phyloP scores from a whole-genome alignment of 108 stramenopile species.

The Licmophora abbreviata region DNA sequence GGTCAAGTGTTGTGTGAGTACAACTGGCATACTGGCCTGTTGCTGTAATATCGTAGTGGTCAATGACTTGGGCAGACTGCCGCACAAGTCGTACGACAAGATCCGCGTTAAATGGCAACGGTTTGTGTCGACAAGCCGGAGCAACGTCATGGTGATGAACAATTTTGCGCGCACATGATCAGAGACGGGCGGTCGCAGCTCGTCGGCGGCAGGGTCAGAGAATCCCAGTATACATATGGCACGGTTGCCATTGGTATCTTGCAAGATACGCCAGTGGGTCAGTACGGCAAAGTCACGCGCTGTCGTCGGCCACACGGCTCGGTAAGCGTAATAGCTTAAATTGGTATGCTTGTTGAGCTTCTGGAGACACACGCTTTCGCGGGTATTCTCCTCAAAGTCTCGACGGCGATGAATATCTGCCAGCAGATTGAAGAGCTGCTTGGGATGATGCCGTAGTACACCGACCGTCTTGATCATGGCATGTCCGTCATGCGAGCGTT shows the following conservation, averaged over 20 bases:
- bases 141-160: constrained; percentile 6
- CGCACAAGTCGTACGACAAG: constrained; percentile 1
- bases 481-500: too few species aligned
- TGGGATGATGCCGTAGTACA: background rate
- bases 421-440: constrained; percentile 9
- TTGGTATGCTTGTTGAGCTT: constrained; percentile 26
- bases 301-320: constrained; percentile 40
- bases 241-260: background rate
- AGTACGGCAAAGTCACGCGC: constrained; percentile 32
- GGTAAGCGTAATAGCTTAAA: constrained; percentile 24
- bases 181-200: constrained; percentile 7
- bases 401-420: constrained; percentile 2
- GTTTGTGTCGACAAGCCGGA: background rate
- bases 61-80: background rate
- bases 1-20: background rate
- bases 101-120: constrained; percentile 16
- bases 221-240: constrained; percentile 26
- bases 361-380: background rate
- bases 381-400: constrained; percentile 6
- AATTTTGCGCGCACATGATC: constrained; percentile 23
- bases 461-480: constrained; percentile 3
- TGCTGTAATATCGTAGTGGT: constrained; percentile 1
- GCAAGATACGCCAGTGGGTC: constrained; percentile 29
- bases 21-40: constrained; percentile 1
- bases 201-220: constrained; percentile 24